A percentile compares a stretch with the other conserved stretches of the same genome.
Evolutionary conservation across 108 stramenopile genomes (phyloP).

Genomic region (Cyclotella baltica): DNA sequence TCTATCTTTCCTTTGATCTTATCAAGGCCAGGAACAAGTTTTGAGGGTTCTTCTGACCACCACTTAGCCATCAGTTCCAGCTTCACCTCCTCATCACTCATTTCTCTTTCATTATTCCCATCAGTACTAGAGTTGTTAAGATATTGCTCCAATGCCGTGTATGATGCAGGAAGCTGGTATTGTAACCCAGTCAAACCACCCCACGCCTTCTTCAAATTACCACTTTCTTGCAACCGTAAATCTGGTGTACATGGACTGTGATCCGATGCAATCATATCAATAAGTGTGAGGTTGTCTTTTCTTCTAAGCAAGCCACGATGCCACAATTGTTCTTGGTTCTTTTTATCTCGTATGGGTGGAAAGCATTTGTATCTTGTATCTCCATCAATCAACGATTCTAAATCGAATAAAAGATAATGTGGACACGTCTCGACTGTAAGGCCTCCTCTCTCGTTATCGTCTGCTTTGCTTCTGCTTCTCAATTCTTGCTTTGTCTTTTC

Average conservation of each 20-base stretch:
- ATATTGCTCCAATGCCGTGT: constrained; percentile 23
- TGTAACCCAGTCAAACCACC: constrained; percentile 57
- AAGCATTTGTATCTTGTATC: constrained; percentile 56
- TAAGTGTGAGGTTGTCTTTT: no score
- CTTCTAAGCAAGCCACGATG: no score
- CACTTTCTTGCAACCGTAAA: constrained; percentile 20
- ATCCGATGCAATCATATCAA: constrained; percentile 61
- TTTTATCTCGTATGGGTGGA: constrained; percentile 49
- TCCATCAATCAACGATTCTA: constrained; percentile 24
- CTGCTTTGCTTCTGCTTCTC: not conserved
- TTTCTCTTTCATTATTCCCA: not conserved
- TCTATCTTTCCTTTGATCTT: constrained; percentile 5
- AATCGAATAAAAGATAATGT: constrained; percentile 57
- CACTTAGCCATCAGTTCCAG: constrained; percentile 34
- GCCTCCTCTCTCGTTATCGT: not conserved
- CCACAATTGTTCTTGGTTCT: constrained; percentile 43
- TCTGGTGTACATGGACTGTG: constrained; percentile 57
- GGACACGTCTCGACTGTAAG: constrained; percentile 59
- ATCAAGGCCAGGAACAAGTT: constrained; percentile 35
- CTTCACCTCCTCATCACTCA: no score
- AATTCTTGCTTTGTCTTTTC: constrained; percentile 27
- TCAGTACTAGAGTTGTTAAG: no score
- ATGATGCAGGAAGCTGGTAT: constrained; percentile 50
- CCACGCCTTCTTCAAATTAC: constrained; percentile 45
- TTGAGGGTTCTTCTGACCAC: constrained; percentile 49